Conservation (phyloP, 352 stramenopile species). For the Pythium coloratum region DNA sequence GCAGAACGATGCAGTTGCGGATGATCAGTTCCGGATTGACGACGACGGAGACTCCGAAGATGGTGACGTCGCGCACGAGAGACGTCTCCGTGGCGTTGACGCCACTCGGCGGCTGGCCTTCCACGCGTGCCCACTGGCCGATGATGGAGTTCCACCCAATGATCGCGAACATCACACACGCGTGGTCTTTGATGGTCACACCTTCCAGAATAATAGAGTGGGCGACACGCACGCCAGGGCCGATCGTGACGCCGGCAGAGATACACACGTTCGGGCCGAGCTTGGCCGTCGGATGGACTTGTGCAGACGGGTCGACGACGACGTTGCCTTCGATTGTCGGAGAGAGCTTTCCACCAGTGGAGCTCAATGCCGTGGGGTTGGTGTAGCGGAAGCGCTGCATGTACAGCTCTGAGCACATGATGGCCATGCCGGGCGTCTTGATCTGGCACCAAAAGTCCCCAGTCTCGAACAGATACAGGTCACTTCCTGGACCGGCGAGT, state of each 20-base stretch:
- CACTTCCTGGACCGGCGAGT: slow-evolving; percentile 63
- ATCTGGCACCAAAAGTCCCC: slow-evolving; percentile 91
- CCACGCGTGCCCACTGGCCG: slow-evolving; percentile 82
- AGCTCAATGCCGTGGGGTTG: slow-evolving; percentile 79
- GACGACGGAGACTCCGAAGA: slow-evolving; percentile 88
- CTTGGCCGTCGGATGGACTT: slow-evolving; percentile 85
- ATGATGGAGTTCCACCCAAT: slow-evolving; percentile 91
- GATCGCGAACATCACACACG: slow-evolving; percentile 84
- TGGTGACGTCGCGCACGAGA: slow-evolving; percentile 88
- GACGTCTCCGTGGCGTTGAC: slow-evolving; percentile 65
- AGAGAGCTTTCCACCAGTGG: slow-evolving; percentile 78
- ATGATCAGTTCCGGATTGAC: slow-evolving; percentile 88
- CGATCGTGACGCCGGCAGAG: slow-evolving; percentile 81
- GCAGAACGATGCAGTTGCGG: slow-evolving; percentile 88
- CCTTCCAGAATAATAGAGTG: slow-evolving; percentile 89
- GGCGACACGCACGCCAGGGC: slow-evolving; percentile 73
- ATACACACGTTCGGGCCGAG: slow-evolving; percentile 87
- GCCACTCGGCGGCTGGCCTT: slow-evolving; percentile 81
- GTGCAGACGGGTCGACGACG: slow-evolving; percentile 74
- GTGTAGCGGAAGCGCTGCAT: slow-evolving; percentile 91
- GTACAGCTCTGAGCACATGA: slow-evolving; percentile 90
- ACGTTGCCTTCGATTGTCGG: slow-evolving; percentile 89
- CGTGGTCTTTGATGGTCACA: slow-evolving; percentile 87
- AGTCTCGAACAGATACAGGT: slow-evolving; percentile 77
- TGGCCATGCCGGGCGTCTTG: slow-evolving; percentile 88